A percentile compares a stretch with the other conserved stretches of the same genome.
These are phyloP conservation scores for Boletus semigastroideus DNA, from an alignment of 1,284 basidiomycete species.

Conservation along the genomic window DNA sequence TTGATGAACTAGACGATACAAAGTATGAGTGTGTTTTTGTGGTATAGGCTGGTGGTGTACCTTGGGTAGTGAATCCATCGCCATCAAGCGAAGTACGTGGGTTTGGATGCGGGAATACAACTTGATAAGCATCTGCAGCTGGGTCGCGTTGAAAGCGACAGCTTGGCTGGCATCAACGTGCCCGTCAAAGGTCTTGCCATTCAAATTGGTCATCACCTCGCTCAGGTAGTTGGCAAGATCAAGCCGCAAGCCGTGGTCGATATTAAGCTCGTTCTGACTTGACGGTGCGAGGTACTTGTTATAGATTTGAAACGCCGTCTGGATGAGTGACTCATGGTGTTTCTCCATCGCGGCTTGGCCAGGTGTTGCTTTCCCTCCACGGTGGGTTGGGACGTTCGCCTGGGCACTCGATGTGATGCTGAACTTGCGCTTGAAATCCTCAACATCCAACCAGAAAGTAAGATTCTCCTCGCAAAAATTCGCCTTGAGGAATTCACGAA, in stretches of 20 bases:
- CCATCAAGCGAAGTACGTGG: slow-evolving; percentile 97
- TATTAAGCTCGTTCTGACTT: slow-evolving; percentile 95
- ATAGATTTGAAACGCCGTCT: slow-evolving; percentile 93
- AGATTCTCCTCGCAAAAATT: slow-evolving; percentile 99
- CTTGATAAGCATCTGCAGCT: slow-evolving; percentile 90
- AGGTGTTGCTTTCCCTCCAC: slow-evolving; percentile 53
- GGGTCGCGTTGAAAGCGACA: slow-evolving; percentile 83
- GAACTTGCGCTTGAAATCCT: slow-evolving; percentile 96
- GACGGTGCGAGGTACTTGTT: slow-evolving; percentile 95
- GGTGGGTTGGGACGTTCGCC: slow-evolving; percentile 49
- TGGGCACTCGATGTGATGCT: slow-evolving; percentile 91
- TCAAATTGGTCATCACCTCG: slow-evolving; percentile 76
- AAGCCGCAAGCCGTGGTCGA: slow-evolving; percentile 93
- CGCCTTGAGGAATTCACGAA: slow-evolving; percentile 90
- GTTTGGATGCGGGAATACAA: slow-evolving; percentile 96
- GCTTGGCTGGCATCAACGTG: slow-evolving; percentile 79
- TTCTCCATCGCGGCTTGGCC: slow-evolving; percentile 93
- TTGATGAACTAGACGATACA: slow-evolving; percentile 68
- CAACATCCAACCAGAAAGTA: slow-evolving; percentile 95
- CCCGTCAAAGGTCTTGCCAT: slow-evolving; percentile 75
- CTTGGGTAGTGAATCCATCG: slow-evolving; percentile 96
- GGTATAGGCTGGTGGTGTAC: slow-evolving; percentile 40
- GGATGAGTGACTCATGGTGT: slow-evolving; percentile 94
- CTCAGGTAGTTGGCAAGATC: slow-evolving; percentile 93
- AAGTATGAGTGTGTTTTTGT: slow-evolving; percentile 4